Evolutionary conservation across 345 rosid genomes (phyloP), one percentile per base, ranked within the genome.

Genomic region (Cardamine chenopodiifolia): DNA sequence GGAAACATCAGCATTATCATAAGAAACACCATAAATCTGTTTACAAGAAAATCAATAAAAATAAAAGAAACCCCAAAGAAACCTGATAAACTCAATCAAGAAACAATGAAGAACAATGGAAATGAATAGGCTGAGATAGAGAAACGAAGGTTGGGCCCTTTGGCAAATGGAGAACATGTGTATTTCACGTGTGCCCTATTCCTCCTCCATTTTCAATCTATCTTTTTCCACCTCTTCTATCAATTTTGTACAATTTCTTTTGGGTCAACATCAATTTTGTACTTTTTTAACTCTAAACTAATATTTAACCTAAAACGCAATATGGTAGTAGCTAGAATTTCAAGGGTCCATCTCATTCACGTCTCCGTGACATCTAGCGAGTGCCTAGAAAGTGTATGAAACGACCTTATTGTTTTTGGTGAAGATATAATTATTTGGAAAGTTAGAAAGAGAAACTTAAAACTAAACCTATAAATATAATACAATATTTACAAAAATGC

Each of bases 111-210:
- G 44, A 66, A 2, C 48, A 32, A n/a, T 61, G 40, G 52, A 52
- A 64, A 70, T 37, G 44, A 62, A 26, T 28, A 37, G 8, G 54
- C 34, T 54, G 56, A 22, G 56, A 7, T 49, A 62, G 18, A 75
- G 68, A 35, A 75, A 75, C 78, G 50, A 75, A 50, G 55, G 26
- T 49, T 48, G 62, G 62, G 45, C 60, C 72, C 25, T 57, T 32
- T 28, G 22, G 56, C 57, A 55, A 73, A 73, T 73, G 71, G 77
- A 64, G 58, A 44, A 22, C 65, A 64, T 64, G 57, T 63, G 70
- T 66, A 29, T 5, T 29, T 31, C 34, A 31, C 34, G 8, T 31
- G 34, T 31, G 34, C 34, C 34, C 7, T 74, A 57, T 66, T 35
- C 61, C 71, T 66, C 40, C 48, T 56, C 39, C 39, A 34, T 59